Evolutionary conservation across 2,329 filamentous ascomycete genomes (phyloP), one percentile per base, ranked within the genome.

Genomic region (Rhynchosporium agropyri): DNA sequence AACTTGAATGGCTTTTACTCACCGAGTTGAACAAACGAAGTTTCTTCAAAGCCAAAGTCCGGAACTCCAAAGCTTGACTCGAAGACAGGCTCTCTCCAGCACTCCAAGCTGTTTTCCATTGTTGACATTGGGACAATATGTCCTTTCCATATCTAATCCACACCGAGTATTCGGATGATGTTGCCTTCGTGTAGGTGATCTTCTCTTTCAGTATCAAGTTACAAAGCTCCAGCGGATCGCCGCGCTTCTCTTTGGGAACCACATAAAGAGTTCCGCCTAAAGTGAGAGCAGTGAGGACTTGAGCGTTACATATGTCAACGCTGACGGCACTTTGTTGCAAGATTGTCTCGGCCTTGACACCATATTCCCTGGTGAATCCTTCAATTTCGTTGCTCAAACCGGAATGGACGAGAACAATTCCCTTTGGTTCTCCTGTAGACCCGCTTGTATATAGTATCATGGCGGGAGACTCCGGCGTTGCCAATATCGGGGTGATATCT

Each of bases 401-500:
- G 2, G 26, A 31, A 49, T 76, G 71, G 1, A 28, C 66, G 7
- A 79, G 63, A 0, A 73, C 45, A n/a, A 81, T 74, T 4, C 79
- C 79, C 67, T 81, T 81, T 1, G 79, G 79, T 0, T 46, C 69
- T 45, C 69, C 69, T 31, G 68, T 71, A 1, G 65, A 62, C 10
- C 69, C 68, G 29, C 64, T 67, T 26, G 68, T 69, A 56, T 58
- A 70, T 9, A 68, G 42, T 2, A 62, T 28, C 20, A 58, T 38
- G 8, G 61, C 55, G 38, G 49, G 45, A 29, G 31, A 36, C 9
- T 50, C n/a, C 1, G 56, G 29, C 3, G 8, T 8, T 20, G 55
- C 6, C 31, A 12, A n/a, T 7, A 36, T 58, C 7, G 55, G 40
- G 3, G 26, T 31, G 6, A 12, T 4, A 3, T 43, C 36, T 3